Evolutionary conservation across 2,329 filamentous ascomycete species (phyloP), one percentile per base, ranked within the genome.

Genomic region (Diaporthe destruens): DNA sequence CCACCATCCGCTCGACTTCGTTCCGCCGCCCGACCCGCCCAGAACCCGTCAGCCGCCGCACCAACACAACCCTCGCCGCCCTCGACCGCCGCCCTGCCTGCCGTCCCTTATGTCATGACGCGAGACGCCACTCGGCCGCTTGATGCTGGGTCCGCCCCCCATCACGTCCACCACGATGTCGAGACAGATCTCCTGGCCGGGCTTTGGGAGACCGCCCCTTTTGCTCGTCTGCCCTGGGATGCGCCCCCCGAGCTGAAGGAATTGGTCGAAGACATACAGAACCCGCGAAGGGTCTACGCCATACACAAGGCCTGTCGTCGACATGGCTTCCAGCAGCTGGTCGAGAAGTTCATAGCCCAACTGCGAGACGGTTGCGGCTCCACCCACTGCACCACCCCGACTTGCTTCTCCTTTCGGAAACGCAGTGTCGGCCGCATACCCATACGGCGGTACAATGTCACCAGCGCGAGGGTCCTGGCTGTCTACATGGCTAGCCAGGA

Each of bases 401-500:
- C 94, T 18, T 98, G 95, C 83, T 92, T 96, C 78, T 94, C 91
- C 74, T 94, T 90, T 80, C 90, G 93, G 71, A 92, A 89, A 81
- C 89, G 93, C 76, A 84, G 91, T 53, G 88, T 90, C 34, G 89
- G 88, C 44, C 89, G 90, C 75, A 88, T 88, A 0, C 94, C 94
- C 2, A 88, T 94, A 76, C 91, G 94, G 74, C 89, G 92, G 78
- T 96, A 95, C 77, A 97, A 92, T 72, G 88, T 92, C 29, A 90
- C 94, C 57, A 97, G 94, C 78, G 94, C 95, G 11, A 89, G 94
- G 77, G 94, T 93, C 1, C 83, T 98, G 42, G 95, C 95, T 16
- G 89, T 94, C 71, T 94, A 93, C 78, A 87, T 97, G 66, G 94
- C 94, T 12, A 93, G 92, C 77, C 91, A 94, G 78, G 93, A 95